These are phyloP conservation scores for Epichloe typhina DNA, from an alignment of 2,329 filamentous ascomycete genomes.

Conservation along the genomic window DNA sequence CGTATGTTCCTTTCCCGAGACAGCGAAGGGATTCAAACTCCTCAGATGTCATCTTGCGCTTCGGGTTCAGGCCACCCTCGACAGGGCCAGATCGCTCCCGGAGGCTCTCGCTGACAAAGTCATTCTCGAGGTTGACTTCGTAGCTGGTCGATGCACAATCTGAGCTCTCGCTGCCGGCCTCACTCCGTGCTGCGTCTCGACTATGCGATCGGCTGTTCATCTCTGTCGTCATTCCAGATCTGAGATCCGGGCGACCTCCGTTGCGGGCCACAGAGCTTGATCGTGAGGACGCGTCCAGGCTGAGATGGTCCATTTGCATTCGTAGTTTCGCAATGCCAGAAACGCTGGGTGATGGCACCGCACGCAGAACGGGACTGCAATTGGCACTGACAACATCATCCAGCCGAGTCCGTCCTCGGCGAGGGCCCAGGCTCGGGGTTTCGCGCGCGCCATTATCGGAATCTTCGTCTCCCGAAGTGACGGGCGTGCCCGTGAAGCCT, in stretches of 20 bases:
- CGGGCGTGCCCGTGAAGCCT: slow-evolving; percentile 41
- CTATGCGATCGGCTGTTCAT: slow-evolving; percentile 42
- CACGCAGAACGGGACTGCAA: slow-evolving; percentile 47
- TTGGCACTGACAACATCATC: slow-evolving; percentile 48
- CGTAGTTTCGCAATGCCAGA: slow-evolving; percentile 76
- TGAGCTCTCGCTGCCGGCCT: slow-evolving; percentile 45
- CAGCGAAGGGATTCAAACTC: slow-evolving; percentile 88
- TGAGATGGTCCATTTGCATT: slow-evolving; percentile 67
- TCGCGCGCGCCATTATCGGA: slow-evolving; percentile 33
- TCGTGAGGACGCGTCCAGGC: slow-evolving; percentile 44
- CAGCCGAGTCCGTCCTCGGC: slow-evolving; percentile 28
- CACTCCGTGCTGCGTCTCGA: slow-evolving; percentile 41
- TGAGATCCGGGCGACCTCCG: slow-evolving; percentile 25
- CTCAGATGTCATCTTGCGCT: slow-evolving; percentile 76
- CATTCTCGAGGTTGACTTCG: slow-evolving; percentile 70
- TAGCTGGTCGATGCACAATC: slow-evolving; percentile 62
- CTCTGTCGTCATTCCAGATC: slow-evolving; percentile 34
- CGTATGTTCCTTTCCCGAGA: slow-evolving; percentile 91
- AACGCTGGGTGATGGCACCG: slow-evolving; percentile 37
- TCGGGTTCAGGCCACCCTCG: slow-evolving; percentile 40
- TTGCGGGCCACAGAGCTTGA: slow-evolving; percentile 42
- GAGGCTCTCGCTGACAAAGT: slow-evolving; percentile 63
- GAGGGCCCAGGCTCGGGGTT: slow-evolving; percentile 24
- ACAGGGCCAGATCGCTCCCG: slow-evolving; percentile 29
- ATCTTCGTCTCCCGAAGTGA: slow-evolving; percentile 44